Evolutionary conservation across 2,329 filamentous ascomycete species (phyloP), one percentile per base, ranked within the genome.

Genomic region (Exophiala alcalophila): DNA sequence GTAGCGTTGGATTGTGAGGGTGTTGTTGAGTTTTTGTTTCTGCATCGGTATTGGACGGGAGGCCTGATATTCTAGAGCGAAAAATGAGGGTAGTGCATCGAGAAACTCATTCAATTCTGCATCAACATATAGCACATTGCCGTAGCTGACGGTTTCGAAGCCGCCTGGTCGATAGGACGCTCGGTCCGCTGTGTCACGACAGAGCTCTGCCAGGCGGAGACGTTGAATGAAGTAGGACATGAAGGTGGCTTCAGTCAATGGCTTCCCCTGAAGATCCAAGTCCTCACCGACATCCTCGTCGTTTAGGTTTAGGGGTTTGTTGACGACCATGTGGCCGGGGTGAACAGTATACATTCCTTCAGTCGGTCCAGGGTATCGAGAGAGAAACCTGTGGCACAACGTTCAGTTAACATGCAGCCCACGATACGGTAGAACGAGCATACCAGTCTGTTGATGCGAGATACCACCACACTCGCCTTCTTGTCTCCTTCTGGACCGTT

Each of bases 141-240:
- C 53, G 43, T 63, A 62, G 11, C 57, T 52, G 19, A 55, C 28
- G 10, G 53, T 47, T 18, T 57, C 28, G 25, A 50, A 18, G 20
- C 55, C 41, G 4, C 62, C 52, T 12, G 62, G 57, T 9, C 57
- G 55, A 6, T 54, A 55, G 23, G 31, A 9, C 8, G 19, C 16
- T 6, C 5, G 16, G 41, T 69, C 66, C 11, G 61, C 61, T 11
- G 66, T 54, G 30, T 59, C 59, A 12, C 64, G 63, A 18, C 62
- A 66, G 5, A 69, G 50, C 12, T 63, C 60, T 4, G 60, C 60
- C 2, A 67, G 49, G 7, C 57, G 58, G 26, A 62, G 57, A 19
- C 63, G 52, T 20, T 66, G 61, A 1, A 66, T 53, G 20, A 57
- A 62, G 38, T 67, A 69, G 1, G 64, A 65, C 61, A 68, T 66